Evolutionary conservation across 352 stramenopile species (phyloP).

Genomic region (Pythium coloratum): DNA sequence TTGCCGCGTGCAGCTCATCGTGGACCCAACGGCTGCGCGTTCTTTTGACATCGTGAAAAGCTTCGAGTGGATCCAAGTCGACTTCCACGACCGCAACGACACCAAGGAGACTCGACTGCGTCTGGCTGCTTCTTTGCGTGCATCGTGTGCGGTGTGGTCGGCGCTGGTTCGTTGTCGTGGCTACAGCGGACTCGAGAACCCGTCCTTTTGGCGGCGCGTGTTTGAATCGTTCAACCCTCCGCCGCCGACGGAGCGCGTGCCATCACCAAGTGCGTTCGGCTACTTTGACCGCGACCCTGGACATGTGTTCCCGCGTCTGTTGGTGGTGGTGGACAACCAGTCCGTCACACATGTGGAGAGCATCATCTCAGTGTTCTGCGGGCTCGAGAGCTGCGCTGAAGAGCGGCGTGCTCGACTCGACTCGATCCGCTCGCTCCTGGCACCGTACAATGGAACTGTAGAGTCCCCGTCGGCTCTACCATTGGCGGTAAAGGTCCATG

Average conservation of each 20-base stretch:
- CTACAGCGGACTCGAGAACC: neutral
- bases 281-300: neutral
- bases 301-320: neutral
- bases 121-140: neutral
- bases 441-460: no score
- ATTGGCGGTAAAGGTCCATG: no score
- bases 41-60: neutral
- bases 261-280: neutral
- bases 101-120: neutral
- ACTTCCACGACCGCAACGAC: neutral
- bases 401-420: no score
- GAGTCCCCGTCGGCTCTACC: no score
- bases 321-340: neutral
- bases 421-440: no score
- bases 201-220: neutral
- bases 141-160: neutral
- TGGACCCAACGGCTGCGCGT: neutral
- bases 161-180: neutral
- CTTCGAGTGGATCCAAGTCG: neutral
- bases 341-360: no score
- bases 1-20: neutral
- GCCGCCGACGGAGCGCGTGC: no score
- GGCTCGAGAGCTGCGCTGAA: no score
- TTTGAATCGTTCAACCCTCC: neutral
- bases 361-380: no score